These are phyloP conservation scores for Penicillium pulvis DNA, from an alignment of 495 filamentous ascomycete species.

Conservation along the genomic window DNA sequence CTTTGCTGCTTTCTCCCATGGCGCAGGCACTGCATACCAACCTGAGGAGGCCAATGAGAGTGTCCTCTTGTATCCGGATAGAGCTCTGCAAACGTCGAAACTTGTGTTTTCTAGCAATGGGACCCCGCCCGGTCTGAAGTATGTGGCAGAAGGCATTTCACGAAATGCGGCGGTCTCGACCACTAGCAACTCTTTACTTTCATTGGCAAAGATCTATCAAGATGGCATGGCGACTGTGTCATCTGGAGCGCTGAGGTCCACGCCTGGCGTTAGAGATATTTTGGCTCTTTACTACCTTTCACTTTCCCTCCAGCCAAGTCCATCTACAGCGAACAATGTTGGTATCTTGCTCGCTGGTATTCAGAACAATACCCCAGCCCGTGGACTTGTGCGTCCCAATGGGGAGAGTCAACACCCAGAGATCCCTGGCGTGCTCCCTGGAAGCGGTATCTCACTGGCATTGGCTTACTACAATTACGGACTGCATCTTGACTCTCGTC, in stretches of 20 bases:
- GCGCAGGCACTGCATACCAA: conserved; percentile 27
- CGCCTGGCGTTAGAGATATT: conserved; percentile 87
- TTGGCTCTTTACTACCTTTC: conserved; percentile 95
- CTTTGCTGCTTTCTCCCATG: conserved; percentile 66
- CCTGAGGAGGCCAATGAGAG: conserved; percentile 52
- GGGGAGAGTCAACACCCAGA: conserved; percentile 47
- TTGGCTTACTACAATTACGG: conserved; percentile 96
- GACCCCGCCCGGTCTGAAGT: conserved; percentile 79
- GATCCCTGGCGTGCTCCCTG: conserved; percentile 80
- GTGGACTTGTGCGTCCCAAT: conserved; percentile 34
- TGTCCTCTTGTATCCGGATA: conserved; percentile 79
- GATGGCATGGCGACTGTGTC: conserved; percentile 89
- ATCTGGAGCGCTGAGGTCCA: conserved; percentile 57
- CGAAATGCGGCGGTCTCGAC: conserved; percentile 85
- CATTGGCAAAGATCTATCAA: conserved; percentile 96
- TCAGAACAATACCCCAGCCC: conserved; percentile 67
- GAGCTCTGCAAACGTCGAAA: conserved; percentile 79
- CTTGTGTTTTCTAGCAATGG: conserved; percentile 80
- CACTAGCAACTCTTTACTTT: conserved; percentile 93
- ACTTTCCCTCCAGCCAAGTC: conserved; percentile 90
- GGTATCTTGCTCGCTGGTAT: conserved; percentile 94
- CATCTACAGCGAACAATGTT: conserved; percentile 98
- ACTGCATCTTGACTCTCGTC: conserved; percentile 74
- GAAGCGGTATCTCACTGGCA: conserved; percentile 85
- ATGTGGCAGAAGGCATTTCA: conserved; percentile 70